Evolutionary conservation across 2,329 filamentous ascomycete genomes (phyloP).

Genomic region (Phialophora macrospora): DNA sequence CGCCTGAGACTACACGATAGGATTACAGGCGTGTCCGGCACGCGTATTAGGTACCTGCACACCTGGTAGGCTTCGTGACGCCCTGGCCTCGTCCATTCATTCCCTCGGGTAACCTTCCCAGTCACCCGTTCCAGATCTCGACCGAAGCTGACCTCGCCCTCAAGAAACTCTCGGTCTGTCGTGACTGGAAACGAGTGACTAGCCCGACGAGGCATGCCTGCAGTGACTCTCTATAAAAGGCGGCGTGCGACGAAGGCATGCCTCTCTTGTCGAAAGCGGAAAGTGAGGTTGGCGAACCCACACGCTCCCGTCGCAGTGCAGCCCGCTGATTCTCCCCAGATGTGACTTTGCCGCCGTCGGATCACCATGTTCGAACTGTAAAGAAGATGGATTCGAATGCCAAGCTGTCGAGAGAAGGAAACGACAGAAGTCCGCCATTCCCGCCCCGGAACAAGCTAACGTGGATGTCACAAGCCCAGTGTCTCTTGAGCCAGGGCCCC

Average conservation of each 20-base stretch:
- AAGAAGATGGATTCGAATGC: slow-evolving; percentile 15
- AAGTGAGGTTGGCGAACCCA: neutral
- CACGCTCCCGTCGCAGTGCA: neutral
- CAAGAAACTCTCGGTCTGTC: too few relatives aligned
- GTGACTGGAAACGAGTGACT: too few relatives aligned
- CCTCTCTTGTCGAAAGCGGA: slow-evolving; percentile 15
- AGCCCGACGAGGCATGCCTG: neutral
- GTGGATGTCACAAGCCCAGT: neutral
- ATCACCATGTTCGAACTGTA: slow-evolving; percentile 15
- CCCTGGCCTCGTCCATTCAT: too few relatives aligned
- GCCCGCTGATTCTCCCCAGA: neutral
- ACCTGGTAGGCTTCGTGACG: too few relatives aligned
- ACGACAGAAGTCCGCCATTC: neutral
- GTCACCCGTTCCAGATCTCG: too few relatives aligned
- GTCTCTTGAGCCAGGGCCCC: neutral
- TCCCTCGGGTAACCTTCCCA: too few relatives aligned
- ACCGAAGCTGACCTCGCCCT: too few relatives aligned
- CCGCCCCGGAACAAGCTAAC: neutral
- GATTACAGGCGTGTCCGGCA: too few relatives aligned
- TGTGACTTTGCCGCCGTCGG: slow-evolving; percentile 12
- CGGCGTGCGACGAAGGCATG: slow-evolving; percentile 15
- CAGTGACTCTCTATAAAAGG: neutral
- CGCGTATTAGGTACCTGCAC: too few relatives aligned
- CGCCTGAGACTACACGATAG: too few relatives aligned
- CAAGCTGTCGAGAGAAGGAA: slow-evolving; percentile 12